A percentile compares a stretch with the other conserved stretches of the same genome.
phyloP scores from a whole-genome alignment of 129 eudicot species.

The Helianthus tuberosus region DNA sequence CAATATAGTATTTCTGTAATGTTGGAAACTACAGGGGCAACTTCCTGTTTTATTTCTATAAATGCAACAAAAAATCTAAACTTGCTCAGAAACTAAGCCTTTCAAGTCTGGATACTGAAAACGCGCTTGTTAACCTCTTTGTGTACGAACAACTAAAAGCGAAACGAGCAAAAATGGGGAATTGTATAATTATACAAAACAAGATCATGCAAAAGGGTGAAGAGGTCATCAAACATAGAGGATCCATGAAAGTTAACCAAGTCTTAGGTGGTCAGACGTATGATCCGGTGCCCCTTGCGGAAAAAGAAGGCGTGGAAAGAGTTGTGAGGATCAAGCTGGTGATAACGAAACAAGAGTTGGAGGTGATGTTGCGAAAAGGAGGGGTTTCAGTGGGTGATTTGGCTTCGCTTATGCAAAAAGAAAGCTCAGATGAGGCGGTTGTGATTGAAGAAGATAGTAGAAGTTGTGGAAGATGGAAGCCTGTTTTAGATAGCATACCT shows the following conservation, averaged over 20 bases:
- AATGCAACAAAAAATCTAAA: conserved; percentile 23
- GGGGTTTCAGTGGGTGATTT: conserved; percentile 51
- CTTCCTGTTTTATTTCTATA: conserved; percentile 28
- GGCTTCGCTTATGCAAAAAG: conserved; percentile 36
- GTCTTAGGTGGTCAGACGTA: conserved; percentile 40
- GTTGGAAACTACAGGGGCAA: conserved; percentile 28
- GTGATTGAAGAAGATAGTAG: conserved; percentile 25
- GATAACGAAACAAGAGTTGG: conserved; percentile 74
- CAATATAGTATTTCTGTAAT: conserved; percentile 36
- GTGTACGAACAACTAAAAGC: background rate
- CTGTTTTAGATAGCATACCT: conserved; percentile 62
- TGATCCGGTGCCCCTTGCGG: conserved; percentile 21
- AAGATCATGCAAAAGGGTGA: conserved; percentile 61
- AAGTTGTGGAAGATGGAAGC: conserved; percentile 51
- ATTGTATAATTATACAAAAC: conserved; percentile 57
- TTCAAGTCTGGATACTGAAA: conserved; percentile 11
- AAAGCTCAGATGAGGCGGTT: conserved; percentile 12
- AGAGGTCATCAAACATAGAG: conserved; percentile 48
- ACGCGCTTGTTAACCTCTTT: background rate
- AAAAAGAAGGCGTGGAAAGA: conserved; percentile 28
- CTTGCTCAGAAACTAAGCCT: conserved; percentile 25
- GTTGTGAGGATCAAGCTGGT: conserved; percentile 75
- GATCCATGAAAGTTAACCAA: conserved; percentile 18
- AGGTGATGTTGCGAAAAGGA: conserved; percentile 56
- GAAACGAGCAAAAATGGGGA: conserved; percentile 56